Evolutionary conservation across 176 grass and related monocot species (phyloP), one percentile per base, ranked within the genome.

Genomic region (Zoysia pacifica): DNA sequence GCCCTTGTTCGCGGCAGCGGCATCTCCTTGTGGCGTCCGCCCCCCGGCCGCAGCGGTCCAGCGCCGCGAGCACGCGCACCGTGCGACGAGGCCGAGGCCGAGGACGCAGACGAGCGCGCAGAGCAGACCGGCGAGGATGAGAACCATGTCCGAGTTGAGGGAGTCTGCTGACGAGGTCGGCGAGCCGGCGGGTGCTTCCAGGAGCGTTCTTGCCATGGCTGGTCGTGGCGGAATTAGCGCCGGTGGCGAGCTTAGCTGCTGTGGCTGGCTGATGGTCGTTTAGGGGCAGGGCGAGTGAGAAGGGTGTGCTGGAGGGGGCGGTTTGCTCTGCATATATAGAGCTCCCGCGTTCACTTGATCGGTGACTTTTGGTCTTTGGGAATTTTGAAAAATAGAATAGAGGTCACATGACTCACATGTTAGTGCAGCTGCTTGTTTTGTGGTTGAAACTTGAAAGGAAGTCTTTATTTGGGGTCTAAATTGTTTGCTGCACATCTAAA

Each of bases 41-140:
- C 65, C 12, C 5, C 42, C 65, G 0, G 75, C 6, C 4, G 62
- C 62, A 0, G 83, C 10, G 9, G 62, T 54, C 82, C 73, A 76
- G 48, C 78, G 82, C 15, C 86, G 63, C 6, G 74, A 50, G 82
- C 82, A 88, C 69, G 86, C 78, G 89, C 89, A 91, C 46, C 89
- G 89, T 1, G 89, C 86, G 37, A 88, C 86, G 82, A 91, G 82
- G 11, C 69, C 89, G n/a, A 91, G 89, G 48, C 86, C 89, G 62
- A 91, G 84, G 69, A 91, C 78, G 73, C 89, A 88, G 83, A 89
- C 69, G 61, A 89, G 87, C 38, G 87, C 83, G 79, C 87, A 89
- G 52, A 89, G 87, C 37, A 89, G 68, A 12, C 82, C 87, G 44
- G 87, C 83, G 51, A 89, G 79, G 83, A 89, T 86, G 79, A 89